phyloP scores from a whole-genome alignment of 768 basidiomycete genomes.

The Phanerochaete sordida region DNA sequence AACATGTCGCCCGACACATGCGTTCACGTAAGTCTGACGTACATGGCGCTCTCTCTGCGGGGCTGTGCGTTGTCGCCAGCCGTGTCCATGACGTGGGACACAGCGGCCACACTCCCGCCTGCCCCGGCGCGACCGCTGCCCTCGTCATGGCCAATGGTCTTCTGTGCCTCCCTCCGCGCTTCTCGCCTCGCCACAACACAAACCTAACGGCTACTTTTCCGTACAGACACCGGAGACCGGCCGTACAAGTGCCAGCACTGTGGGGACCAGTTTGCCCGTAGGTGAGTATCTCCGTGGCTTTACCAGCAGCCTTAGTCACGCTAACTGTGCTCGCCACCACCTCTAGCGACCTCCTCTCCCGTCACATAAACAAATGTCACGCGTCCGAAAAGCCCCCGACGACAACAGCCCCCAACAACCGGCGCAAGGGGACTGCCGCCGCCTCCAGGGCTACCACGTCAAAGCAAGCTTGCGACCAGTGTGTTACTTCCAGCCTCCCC shows the following conservation, averaged over 20 bases:
- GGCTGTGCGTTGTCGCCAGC: background rate
- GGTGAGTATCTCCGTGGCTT: slow-evolving; percentile 37
- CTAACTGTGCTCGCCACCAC: slow-evolving; percentile 4
- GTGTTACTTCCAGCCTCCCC: slow-evolving; percentile 68
- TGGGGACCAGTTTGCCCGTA: slow-evolving; percentile 87
- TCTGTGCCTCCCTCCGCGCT: background rate
- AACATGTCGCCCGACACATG: slow-evolving; percentile 90
- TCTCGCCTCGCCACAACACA: slow-evolving; percentile 8
- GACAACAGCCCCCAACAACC: slow-evolving; percentile 34
- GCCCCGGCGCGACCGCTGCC: background rate
- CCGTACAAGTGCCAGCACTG: slow-evolving; percentile 88
- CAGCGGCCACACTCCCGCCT: background rate
- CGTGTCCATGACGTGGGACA: background rate
- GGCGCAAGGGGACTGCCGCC: slow-evolving; percentile 66
- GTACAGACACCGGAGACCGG: slow-evolving; percentile 79
- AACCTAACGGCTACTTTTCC: background rate
- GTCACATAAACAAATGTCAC: slow-evolving; percentile 88
- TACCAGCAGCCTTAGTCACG: background rate
- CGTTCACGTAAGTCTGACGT: slow-evolving; percentile 68
- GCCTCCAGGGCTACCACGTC: slow-evolving; percentile 73
- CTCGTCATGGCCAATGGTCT: background rate
- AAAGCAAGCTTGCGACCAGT: slow-evolving; percentile 85
- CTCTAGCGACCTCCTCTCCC: slow-evolving; percentile 73
- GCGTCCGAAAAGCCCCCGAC: slow-evolving; percentile 62
- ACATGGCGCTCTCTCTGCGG: background rate